A percentile compares a stretch with the other conserved stretches of the same genome.
Conservation (phyloP, 2,329 filamentous ascomycete genomes). For the Fusarium nisikadoi region DNA sequence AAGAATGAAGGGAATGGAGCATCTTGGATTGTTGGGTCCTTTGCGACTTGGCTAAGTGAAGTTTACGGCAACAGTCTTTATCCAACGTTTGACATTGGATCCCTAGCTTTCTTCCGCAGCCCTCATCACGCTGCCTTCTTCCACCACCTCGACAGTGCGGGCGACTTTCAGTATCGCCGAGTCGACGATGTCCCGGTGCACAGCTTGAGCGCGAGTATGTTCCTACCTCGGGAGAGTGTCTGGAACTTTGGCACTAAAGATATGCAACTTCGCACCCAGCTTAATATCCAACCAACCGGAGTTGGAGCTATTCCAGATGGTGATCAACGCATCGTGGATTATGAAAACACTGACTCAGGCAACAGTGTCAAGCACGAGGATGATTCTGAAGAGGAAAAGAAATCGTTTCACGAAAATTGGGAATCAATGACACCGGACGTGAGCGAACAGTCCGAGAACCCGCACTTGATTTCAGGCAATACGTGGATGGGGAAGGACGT, state of each 20-base stretch:
- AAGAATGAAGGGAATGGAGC: constrained; percentile 24
- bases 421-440: constrained; percentile 53
- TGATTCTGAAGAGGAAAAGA: constrained; percentile 39
- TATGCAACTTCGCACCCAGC: constrained; percentile 10
- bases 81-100: constrained; percentile 66
- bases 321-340: constrained; percentile 34
- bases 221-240: constrained; percentile 61
- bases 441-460: constrained; percentile 49
- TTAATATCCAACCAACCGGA: constrained; percentile 30
- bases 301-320: constrained; percentile 42
- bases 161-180: constrained; percentile 60
- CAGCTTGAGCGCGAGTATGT: constrained; percentile 65
- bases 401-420: constrained; percentile 51
- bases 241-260: constrained; percentile 60
- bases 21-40: constrained; percentile 44
- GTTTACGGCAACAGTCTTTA: constrained; percentile 63
- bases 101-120: constrained; percentile 61
- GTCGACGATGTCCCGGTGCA: constrained; percentile 62
- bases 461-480: constrained; percentile 50
- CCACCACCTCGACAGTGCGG: constrained; percentile 59
- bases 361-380: constrained; percentile 5
- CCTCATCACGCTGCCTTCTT: constrained; percentile 60
- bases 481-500: constrained; percentile 51
- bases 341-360: constrained; percentile 21
- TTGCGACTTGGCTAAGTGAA: constrained; percentile 48